phyloP scores from a whole-genome alignment of 1,284 basidiomycete species.

The Fistulinella cinereoalba region DNA sequence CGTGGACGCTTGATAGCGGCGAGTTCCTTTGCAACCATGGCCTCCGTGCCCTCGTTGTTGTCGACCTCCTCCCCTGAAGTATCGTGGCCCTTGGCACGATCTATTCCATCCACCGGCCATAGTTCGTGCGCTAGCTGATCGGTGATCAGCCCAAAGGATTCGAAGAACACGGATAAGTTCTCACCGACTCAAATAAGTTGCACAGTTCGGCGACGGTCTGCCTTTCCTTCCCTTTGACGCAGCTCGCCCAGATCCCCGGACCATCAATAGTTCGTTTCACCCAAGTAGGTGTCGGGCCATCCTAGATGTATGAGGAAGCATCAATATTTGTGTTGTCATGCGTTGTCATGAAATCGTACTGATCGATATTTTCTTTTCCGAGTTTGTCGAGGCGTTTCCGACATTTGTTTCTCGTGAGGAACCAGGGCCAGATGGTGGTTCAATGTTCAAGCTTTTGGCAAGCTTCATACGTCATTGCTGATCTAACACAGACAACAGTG shows the following conservation, averaged over 20 bases:
- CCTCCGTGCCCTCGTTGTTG: constrained; percentile 41
- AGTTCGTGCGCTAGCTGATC: constrained; percentile 63
- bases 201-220: constrained; percentile 72
- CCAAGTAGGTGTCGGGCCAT: constrained; percentile 53
- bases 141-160: constrained; percentile 9
- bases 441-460: too few relatives aligned
- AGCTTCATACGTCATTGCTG: too few relatives aligned
- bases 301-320: constrained; percentile 13
- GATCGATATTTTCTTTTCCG: constrained; percentile 35
- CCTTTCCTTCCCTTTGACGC: constrained; percentile 77
- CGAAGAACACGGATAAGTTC: constrained; percentile 1
- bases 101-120: constrained; percentile 50
- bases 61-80: constrained; percentile 33
- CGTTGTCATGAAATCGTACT: constrained; percentile 15
- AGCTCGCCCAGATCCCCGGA: constrained; percentile 79
- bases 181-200: constrained; percentile 72
- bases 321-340: constrained; percentile 4
- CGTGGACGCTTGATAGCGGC: constrained; percentile 64
- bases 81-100: constrained; percentile 17
- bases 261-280: constrained; percentile 63
- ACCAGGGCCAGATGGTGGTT: too few relatives aligned
- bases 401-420: constrained; percentile 13
- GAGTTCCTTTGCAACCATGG: constrained; percentile 67
- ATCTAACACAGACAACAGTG: too few relatives aligned
- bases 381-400: constrained; percentile 14